Evolutionary conservation across 2,329 filamentous ascomycete genomes (phyloP), one percentile per base, ranked within the genome.

Genomic region (Paecilomyces dactylethromorphus): DNA sequence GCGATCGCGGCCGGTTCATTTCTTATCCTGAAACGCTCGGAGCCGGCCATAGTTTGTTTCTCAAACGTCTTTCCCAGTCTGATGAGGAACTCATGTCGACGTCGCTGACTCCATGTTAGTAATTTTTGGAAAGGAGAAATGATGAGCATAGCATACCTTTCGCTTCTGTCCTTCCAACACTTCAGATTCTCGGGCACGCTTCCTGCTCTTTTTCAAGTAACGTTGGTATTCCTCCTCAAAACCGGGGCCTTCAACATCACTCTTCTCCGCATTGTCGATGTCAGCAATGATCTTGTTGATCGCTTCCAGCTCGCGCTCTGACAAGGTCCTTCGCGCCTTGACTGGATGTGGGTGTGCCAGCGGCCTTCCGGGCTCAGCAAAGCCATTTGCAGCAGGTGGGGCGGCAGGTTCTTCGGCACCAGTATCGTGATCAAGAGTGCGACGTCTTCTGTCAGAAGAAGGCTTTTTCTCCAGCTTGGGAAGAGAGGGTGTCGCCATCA

Each of bases 1-100:
- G 89, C 85, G 60, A 93, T 84, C 1, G 94, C 93, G 49, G 89
- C 87, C 18, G 90, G 85, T 69, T 92, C 92, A 71, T 94, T 87
- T 53, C 87, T 79, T 13, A 89, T 82, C 60, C 90, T 85, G 72
- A 90, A 97, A 32, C 90, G 86, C 56, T 87, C 82, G 68, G 89
- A 89, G 45, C 91, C 91, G 18, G 85, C 81, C 55, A 86, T 82
- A 55, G 88, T 85, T 67, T 93, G 89, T 51, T 80, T 80, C 57
- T 81, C 80, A 55, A 97, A 84, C 56, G 87, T 77, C 60, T 82
- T 80, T 59, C 81, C 79, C 58, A 84, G 77, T 52, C 79, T 79
- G 33, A 87, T 72, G 71, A 86, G 67, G 73, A 84, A 73, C 77
- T 83, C 68, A 68, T 80, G 65, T 70, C 83, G 74, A 74, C 84